phyloP scores from a whole-genome alignment of 257 asterid species.

The Petunia axillaris region DNA sequence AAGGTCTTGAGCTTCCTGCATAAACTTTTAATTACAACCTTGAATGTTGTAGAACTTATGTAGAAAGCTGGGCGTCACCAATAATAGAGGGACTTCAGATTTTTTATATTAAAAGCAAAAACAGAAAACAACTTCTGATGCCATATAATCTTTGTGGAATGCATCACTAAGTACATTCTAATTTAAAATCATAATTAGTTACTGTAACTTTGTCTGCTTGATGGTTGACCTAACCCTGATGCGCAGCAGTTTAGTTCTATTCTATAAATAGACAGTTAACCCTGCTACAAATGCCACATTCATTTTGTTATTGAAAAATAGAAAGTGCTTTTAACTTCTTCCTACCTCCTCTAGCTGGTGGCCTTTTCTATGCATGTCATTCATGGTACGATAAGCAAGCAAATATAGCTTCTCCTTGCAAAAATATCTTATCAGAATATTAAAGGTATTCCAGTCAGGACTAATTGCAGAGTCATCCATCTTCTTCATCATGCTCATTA shows the following conservation, averaged over 20 bases:
- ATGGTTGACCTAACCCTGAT: conserved; percentile 12
- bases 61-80: not conserved
- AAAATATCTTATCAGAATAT: conserved; percentile 79
- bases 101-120: not conserved
- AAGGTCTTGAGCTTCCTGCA: no score
- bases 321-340: conserved; percentile 6
- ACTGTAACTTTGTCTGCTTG: conserved; percentile 4
- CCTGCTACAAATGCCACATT: not conserved
- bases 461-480: conserved; percentile 81
- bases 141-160: not conserved
- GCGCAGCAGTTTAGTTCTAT: not conserved
- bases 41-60: not conserved
- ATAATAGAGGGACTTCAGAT: conserved; percentile 8
- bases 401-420: conserved; percentile 76
- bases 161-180: not conserved
- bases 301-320: not conserved
- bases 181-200: not conserved
- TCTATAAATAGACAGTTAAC: not conserved
- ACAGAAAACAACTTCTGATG: not conserved
- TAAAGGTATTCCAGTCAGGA: conserved; percentile 91
- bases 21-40: no score
- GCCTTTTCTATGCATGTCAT: conserved; percentile 91
- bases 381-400: conserved; percentile 87
- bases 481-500: conserved; percentile 93
- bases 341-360: conserved; percentile 86